Conservation (phyloP, 352 stramenopile genomes). For the Phytopythium helicoides region DNA sequence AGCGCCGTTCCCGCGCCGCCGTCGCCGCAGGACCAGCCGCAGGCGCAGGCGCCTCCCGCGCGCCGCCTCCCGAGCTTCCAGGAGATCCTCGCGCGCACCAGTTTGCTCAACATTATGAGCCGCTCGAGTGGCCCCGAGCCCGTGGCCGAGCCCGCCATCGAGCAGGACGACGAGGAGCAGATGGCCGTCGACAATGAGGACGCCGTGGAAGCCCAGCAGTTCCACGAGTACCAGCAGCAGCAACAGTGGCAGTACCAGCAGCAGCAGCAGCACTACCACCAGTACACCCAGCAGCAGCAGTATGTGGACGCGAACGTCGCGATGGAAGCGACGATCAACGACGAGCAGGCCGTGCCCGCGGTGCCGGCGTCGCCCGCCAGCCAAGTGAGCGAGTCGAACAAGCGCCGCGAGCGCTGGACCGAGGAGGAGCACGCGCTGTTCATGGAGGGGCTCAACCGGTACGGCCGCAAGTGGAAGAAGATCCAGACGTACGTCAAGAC, state of each 20-base stretch:
- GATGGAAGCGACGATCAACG: slow-evolving; percentile 27
- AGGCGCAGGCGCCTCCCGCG: slow-evolving; percentile 14
- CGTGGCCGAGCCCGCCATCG: slow-evolving; percentile 11
- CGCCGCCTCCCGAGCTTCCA: slow-evolving; percentile 59
- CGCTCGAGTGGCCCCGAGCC: slow-evolving; percentile 23
- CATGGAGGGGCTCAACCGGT: slow-evolving; percentile 84
- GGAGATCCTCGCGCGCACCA: slow-evolving; percentile 63
- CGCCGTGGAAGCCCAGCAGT: slow-evolving; percentile 6
- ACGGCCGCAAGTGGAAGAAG: slow-evolving; percentile 88
- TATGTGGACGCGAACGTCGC: slow-evolving; percentile 18
- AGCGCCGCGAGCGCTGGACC: slow-evolving; percentile 79
- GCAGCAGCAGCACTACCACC: slow-evolving; percentile 25
- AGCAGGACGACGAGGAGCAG: slow-evolving; percentile 6
- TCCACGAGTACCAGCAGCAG: slow-evolving; percentile 10
- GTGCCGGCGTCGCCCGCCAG: slow-evolving; percentile 49
- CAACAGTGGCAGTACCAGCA: slow-evolving; percentile 12
- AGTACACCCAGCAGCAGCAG: slow-evolving; percentile 25
- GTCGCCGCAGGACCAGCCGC: slow-evolving; percentile 19
- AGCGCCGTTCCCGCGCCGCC: slow-evolving; percentile 9
- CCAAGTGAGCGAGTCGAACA: slow-evolving; percentile 59
- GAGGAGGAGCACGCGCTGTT: slow-evolving; percentile 81
- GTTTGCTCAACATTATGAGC: slow-evolving; percentile 59
- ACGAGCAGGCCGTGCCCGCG: slow-evolving; percentile 14
- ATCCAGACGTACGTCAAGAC: slow-evolving; percentile 86
- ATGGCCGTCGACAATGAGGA: slow-evolving; percentile 4